A percentile compares a stretch with the other conserved stretches of the same genome.
Conservation (phyloP, 1,139 yeast genomes). For the Zygotorulaspora mrakii region DNA sequence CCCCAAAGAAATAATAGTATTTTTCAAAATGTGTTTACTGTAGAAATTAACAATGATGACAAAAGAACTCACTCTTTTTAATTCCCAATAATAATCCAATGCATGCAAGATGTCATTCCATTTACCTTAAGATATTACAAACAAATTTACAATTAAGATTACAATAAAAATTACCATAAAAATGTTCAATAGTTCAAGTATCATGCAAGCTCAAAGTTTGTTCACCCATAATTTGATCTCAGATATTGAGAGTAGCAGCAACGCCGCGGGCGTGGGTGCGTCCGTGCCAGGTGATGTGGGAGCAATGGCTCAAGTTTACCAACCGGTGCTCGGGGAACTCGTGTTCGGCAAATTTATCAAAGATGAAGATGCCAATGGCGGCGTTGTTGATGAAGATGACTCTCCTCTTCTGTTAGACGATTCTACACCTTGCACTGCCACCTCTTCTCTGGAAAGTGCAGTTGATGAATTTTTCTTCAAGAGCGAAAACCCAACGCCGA, state of each 20-base stretch:
- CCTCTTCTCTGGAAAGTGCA: constrained; percentile 38
- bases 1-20: neutral
- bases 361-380: no score
- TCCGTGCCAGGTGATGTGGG: neutral
- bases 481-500: constrained; percentile 52
- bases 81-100: neutral
- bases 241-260: no score
- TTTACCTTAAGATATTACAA: no score
- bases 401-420: constrained; percentile 4
- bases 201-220: neutral
- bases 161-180: neutral
- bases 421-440: constrained; percentile 16
- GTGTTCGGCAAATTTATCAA: constrained; percentile 41
- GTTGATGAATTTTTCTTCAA: constrained; percentile 59
- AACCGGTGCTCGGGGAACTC: constrained; percentile 42
- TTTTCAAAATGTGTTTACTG: constrained; percentile 5
- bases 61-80: constrained; percentile 1
- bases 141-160: no score
- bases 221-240: neutral
- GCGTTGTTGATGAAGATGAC: no score
- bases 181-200: constrained; percentile 2
- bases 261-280: no score
- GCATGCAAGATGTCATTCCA: no score
- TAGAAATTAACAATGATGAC: neutral
- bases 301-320: neutral